Percentiles rank a stretch among this genome's conserved stretches.
Conservation (phyloP, 768 basidiomycete genomes). For the Naematelia encephala region DNA sequence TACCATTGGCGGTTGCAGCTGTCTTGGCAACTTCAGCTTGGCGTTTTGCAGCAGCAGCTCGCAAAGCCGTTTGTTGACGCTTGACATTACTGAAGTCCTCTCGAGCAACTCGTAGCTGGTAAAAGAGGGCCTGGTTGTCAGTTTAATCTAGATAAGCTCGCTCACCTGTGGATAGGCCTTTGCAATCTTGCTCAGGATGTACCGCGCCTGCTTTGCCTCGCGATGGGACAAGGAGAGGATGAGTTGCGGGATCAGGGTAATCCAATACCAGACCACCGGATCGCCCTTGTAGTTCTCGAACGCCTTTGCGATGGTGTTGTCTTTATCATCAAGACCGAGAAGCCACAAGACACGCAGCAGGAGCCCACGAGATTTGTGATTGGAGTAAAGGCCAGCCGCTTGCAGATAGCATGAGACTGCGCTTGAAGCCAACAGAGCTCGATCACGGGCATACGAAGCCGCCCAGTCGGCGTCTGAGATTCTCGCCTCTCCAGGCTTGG, state of each 20-base stretch:
- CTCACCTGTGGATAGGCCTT: constrained; percentile 89
- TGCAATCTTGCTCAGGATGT: constrained; percentile 82
- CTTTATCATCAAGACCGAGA: constrained; percentile 79
- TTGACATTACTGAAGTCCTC: constrained; percentile 61
- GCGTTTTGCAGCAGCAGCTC: constrained; percentile 17
- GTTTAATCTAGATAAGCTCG: constrained; percentile 44
- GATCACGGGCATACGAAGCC: constrained; percentile 33
- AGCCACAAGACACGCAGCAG: constrained; percentile 94
- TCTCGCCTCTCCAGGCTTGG: constrained; percentile 42
- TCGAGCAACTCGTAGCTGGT: constrained; percentile 78
- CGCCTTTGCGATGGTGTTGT: constrained; percentile 47
- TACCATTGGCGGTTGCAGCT: neutral
- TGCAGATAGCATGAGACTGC: constrained; percentile 98
- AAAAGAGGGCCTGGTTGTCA: constrained; percentile 78
- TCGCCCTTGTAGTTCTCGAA: constrained; percentile 97
- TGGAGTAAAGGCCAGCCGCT: constrained; percentile 93
- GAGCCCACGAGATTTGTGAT: constrained; percentile 82
- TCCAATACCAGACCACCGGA: constrained; percentile 98
- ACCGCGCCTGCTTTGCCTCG: constrained; percentile 88
- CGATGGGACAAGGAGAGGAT: constrained; percentile 82
- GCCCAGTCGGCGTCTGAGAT: constrained; percentile 43
- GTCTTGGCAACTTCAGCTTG: constrained; percentile 14
- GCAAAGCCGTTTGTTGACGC: constrained; percentile 36
- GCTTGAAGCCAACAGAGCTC: constrained; percentile 66
- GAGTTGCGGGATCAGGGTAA: constrained; percentile 91